Base-by-base conservation (phyloP, 2,329 filamentous ascomycete species). In the Talaromyces sp. region DNA sequence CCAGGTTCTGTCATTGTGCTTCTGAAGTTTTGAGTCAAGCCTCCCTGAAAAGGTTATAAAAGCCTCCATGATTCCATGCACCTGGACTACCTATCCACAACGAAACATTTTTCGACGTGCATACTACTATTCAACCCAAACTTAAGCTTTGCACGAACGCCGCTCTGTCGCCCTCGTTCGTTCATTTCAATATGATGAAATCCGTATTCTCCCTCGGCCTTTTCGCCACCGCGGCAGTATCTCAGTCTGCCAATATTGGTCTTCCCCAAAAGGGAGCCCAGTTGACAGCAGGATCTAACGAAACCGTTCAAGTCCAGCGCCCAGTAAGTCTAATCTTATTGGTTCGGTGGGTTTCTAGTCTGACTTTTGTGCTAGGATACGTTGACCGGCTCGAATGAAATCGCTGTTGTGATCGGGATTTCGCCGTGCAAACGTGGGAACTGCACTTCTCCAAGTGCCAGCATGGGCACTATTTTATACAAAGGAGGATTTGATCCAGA, bases 341-440 rank as follows among this genome's bases (percentile, higher is more conserved):
- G 19, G 19, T 47, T 47, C 13, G 1, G 32, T 11, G 13, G 30
- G 30, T 9, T 13, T 27, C 36, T 7, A 8, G 1, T 11, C 28
- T 42, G 15, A 47, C 25, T 15, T 25, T 13, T 10, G 33, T 0
- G 28, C 28, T 22, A 73, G 70, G 70, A 72, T 60, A 63, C 67
- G 30, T 59, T 70, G 5, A 74, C 68, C 7, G 57, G 62, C 1
- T 72, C 69, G 3, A 55, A 63, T 5, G 70, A 74, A 36, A 63
- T 73, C 57, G 67, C 59, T 0, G 62, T 74, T 42, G 71, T 69
- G 9, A 73, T 74, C 27, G 72, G 72, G 2, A 60, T 74, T 22
- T 54, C 67, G 9, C 70, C 70, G 10, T 74, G 72, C 53, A 44
- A 27, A 7, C 55, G 57, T 2, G n/a, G 25, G 0, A 54, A 55